Evolutionary conservation across 495 filamentous ascomycete genomes (phyloP), one percentile per base, ranked within the genome.

Genomic region (Trypethelium eluteriae): DNA sequence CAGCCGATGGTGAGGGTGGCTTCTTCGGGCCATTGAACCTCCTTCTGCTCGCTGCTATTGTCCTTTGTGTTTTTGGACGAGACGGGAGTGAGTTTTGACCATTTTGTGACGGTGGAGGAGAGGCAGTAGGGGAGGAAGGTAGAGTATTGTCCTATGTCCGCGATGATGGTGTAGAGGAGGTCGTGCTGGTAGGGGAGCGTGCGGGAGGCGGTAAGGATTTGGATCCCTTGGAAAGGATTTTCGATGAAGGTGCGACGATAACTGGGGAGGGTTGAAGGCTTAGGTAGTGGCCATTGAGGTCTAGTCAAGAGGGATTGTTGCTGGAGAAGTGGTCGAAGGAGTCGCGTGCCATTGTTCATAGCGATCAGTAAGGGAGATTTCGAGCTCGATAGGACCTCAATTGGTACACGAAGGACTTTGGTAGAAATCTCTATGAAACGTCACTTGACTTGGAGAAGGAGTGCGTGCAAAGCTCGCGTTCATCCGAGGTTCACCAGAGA

Each of bases 91-190:
- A 84, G 80, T 62, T 76, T 66, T 50, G 81, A 82, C 66, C 70
- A 75, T 41, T 71, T 70, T n/a, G 90, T 96, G 2, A 96, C 89
- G 39, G 76, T 81, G 2, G 88, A 90, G 6, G 80, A 78, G 12
- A 81, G 79, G 76, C 92, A 92, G 84, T 94, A 95, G 9, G 93
- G 93, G 39, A 96, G 84, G 85, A 95, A 98, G 69, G 78, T 71
- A 50, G 78, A 76, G 86, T 97, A 98, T 70, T 82, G 84, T 75
- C 88, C 81, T 68, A 96, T 86, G 74, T 96, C 90, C 74, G 91
- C 83, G 76, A 97, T 90, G 39, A 96, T 79, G 66, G 79, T 78
- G 87, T 91, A 97, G 70, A 98, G 84, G 0, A 83, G 77, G 3
- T 72, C 65, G 59, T 86, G 81, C 1, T 85, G 77, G 82, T 95